Base-by-base conservation (phyloP, 352 stramenopile genomes). In the Phytophthora boehmeriae region DNA sequence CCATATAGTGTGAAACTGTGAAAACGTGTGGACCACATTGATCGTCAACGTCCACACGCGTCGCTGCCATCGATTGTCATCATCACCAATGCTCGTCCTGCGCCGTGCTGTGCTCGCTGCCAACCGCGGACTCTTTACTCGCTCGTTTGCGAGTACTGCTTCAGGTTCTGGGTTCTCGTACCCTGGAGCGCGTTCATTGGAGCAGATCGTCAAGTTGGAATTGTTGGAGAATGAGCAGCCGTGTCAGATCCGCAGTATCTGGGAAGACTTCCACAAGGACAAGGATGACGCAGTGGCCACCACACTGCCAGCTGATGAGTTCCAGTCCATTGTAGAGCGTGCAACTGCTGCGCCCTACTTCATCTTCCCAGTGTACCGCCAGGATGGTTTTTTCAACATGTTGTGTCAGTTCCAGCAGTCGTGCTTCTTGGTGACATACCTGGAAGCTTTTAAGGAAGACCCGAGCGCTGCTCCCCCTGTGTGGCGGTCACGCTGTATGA, bases 371-470 rank as follows among this genome's bases (percentile, higher is more conserved):
- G 88, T 96, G 47, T 91, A 91, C 42, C 88, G 87, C 52, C 75
- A 95, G 54, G 78, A 84, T 0, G 88, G 88, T 1, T 95, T 90
- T 54, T 95, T 96, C 76, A 95, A 91, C 57, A 90, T 96, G 81
- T 50, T 96, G 51, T 92, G 81, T 47, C 88, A 96, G 68, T 95
- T 93, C 74, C 88, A 95, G 71, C 85, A 93, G 62, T 93, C 86
- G 62, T 94, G 86, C 67, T 95, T 95, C 47, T 63, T 96, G 9
- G 46, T 95, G 54, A 96, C 88, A 42, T 95, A 88, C 60, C 71
- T 96, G 13, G 88, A 96, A 39, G 87, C 84, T 10, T 96, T 93
- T 73, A 92, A 92, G 57, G 81, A 95, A 68, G 90, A 95, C 75
- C 87, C 88, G 13, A 67, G 66, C 2, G 69, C 76, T 2, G 88